Evolutionary conservation across 31 red algal genomes (phyloP), one percentile per base, ranked within the genome.

Genomic region (Endocladia muricata): DNA sequence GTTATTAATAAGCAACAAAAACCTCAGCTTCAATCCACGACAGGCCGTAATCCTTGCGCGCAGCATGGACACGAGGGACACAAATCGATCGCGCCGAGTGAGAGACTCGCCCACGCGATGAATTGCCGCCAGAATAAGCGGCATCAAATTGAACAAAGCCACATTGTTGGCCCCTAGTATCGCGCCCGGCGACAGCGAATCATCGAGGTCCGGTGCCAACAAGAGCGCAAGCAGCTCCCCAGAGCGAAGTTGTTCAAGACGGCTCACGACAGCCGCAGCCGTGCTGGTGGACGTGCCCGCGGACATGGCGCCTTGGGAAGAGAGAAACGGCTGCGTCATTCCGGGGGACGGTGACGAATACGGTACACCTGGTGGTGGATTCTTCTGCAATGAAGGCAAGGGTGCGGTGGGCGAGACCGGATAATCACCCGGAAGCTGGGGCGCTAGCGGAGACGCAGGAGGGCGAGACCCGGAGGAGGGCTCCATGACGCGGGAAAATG

Each of bases 1-100:
- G 33, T 85, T 93, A 4, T 58, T 59, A 69, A 81, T 70, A 35
- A 93, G 77, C 38, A 86, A 36, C 13, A 93, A 65, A 74, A 93
- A 86, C 33, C 90, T 78, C 32, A 93, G 70, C 77, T 93, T 93
- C 69, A 93, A 39, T 13, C 81, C 90, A 30, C 90, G 81, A 72
- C 90, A 85, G 37, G 90, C 75, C 38, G 68, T 51, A 60, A 93
- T 68, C 19, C 90, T 78, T 19, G 41, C 52, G 5, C 82, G 90
- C 42, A 93, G 54, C 32, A 76, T 66, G 61, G 71, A 78, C 3
- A 85, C 76, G 4, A 85, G 64, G 21, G 63, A 69, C 31, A 82
- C 68, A 62, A 70, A 85, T n/a, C 21, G 17, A 15, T 76, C 33
- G 17, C 90, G 76, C 2, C 54, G 47, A 19, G 68, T 62, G 37